Percentiles rank a stretch among this genome's conserved stretches.
Conservation (phyloP, 768 basidiomycete species). For the Lentinula raphanica region DNA sequence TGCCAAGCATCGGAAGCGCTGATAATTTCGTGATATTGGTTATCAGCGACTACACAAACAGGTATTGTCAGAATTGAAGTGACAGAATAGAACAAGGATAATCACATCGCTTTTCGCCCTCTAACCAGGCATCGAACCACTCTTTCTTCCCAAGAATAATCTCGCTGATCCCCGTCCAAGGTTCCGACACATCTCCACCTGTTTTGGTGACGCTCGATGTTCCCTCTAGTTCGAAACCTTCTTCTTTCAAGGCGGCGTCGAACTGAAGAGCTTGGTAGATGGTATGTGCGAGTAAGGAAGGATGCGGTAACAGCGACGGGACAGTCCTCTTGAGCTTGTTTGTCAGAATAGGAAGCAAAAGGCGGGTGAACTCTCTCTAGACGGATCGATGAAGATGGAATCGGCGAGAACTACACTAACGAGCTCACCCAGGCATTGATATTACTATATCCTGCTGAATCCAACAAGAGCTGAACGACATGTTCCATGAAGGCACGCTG, state of each 20-base stretch:
- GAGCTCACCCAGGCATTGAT: conserved; percentile 72
- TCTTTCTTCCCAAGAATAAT: conserved; percentile 76
- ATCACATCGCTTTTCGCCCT: conserved; percentile 86
- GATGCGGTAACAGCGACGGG: conserved; percentile 67
- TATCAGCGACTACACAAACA: conserved; percentile 63
- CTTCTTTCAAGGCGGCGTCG: conserved; percentile 70
- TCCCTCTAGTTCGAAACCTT: conserved; percentile 60
- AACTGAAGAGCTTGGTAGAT: conserved; percentile 90
- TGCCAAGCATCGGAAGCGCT: conserved; percentile 81
- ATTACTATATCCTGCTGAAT: conserved; percentile 52
- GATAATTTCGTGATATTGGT: conserved; percentile 83
- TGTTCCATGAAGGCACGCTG: conserved; percentile 77
- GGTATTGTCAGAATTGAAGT: background rate
- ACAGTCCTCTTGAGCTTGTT: conserved; percentile 73
- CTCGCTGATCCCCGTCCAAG: conserved; percentile 77
- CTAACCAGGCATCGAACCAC: conserved; percentile 91
- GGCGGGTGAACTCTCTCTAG: conserved; percentile 77
- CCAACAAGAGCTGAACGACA: conserved; percentile 66
- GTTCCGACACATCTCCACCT: conserved; percentile 22
- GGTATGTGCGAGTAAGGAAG: conserved; percentile 89
- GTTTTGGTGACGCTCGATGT: conserved; percentile 29
- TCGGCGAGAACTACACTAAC: background rate
- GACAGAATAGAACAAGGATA: conserved; percentile 11
- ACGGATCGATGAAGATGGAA: conserved; percentile 5
- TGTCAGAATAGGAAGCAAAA: conserved; percentile 73